These are phyloP conservation scores for Sporobolomyces phaffii DNA, from an alignment of 768 basidiomycete species.

Conservation along the genomic window DNA sequence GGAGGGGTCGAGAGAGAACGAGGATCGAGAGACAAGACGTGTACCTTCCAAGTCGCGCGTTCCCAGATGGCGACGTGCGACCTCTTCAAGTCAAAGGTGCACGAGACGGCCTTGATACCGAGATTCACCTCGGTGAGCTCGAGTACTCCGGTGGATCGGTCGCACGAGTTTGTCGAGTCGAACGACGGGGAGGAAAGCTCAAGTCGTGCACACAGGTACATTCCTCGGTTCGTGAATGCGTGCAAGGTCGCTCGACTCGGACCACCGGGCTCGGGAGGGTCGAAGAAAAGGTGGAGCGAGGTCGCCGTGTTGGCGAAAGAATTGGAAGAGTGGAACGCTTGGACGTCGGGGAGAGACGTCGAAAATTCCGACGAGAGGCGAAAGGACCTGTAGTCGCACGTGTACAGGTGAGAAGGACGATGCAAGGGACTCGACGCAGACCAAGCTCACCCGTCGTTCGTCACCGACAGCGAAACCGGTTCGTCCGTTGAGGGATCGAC, in stretches of 20 bases:
- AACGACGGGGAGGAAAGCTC: too few relatives aligned
- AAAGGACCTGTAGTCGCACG: too few relatives aligned
- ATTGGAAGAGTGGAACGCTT: not conserved
- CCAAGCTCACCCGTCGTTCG: slow-evolving; percentile 5
- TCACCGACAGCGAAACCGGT: not conserved
- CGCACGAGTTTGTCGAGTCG: too few relatives aligned
- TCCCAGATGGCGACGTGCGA: slow-evolving; percentile 12
- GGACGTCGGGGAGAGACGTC: too few relatives aligned
- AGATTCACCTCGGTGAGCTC: not conserved
- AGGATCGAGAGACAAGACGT: not conserved
- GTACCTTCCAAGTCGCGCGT: not conserved
- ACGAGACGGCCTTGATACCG: not conserved
- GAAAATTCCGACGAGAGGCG: too few relatives aligned
- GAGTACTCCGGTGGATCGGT: too few relatives aligned
- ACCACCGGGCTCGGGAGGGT: too few relatives aligned
- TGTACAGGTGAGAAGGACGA: not conserved
- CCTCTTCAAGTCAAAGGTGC: not conserved
- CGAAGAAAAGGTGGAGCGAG: not conserved
- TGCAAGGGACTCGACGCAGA: too few relatives aligned
- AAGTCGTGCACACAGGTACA: not conserved
- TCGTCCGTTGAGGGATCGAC: not conserved
- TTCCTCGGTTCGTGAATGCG: slow-evolving; percentile 16
- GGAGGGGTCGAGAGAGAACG: not conserved
- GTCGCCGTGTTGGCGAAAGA: not conserved
- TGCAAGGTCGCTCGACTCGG: not conserved